Evolutionary conservation across 2,329 filamentous ascomycete species (phyloP), one percentile per base, ranked within the genome.

Genomic region (Aspergillus hiratsukae): DNA sequence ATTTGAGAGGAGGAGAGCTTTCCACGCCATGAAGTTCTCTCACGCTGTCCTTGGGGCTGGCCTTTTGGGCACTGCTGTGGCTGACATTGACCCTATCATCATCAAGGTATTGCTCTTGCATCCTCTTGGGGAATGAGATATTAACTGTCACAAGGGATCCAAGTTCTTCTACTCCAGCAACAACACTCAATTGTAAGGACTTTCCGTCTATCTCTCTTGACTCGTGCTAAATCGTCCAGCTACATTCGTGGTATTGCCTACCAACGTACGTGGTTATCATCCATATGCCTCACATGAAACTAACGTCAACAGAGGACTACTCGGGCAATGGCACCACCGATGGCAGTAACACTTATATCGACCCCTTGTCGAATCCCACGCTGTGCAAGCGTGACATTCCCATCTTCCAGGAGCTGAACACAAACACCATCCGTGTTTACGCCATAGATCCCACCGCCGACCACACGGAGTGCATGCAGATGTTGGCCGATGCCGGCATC

Each of bases 221-320:
- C 6, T 37, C 2, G 2, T 37, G 14, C 31, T 37, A 37, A 37
- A 17, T 1, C 14, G 17, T 17, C 7, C 31, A 37, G 31, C 31
- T 95, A 86, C 81, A 90, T 97, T 75, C 89, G 88, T 76, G 93
- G 93, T 77, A 81, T 97, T 66, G 93, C 92, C 64, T 97, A 97
- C 78, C 93, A 97, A 80, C 85, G 31, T 37, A 17, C 11, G 31
- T 37, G 2, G 7, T 17, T 2, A 0, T 4, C 31, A 6, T 17
- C 31, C 10, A 29, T 9, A 29, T 29, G 28, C 29, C 3, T 31
- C 29, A 31, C 10, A 14, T 31, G 29, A 17, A 7, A 6, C 14
- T 37, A 37, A 37, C 14, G 7, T 7, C 31, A 17, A 37, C 14
- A 37, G 31, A 92, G 79, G 89, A 93, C 67, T 77, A 81, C 65